Evolutionary conservation across 345 rosid species (phyloP).

Genomic region (Eutrema heterophyllum): DNA sequence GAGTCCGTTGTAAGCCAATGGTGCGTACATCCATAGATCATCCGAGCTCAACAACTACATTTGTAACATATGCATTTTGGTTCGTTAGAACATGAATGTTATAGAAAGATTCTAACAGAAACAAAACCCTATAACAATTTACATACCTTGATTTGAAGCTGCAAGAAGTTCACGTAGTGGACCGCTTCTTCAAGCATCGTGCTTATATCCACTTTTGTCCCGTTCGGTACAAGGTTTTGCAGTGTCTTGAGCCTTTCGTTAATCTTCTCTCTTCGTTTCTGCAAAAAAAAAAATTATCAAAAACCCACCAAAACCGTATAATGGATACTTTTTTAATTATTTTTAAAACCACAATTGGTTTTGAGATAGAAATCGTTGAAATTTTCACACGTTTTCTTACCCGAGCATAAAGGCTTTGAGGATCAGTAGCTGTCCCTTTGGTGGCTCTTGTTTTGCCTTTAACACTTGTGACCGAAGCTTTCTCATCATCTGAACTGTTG

Average conservation of each 20-base stretch:
- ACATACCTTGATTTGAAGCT: conserved; percentile 81
- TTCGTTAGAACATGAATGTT: neutral
- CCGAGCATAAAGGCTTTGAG: conserved; percentile 94
- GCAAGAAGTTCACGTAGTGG: conserved; percentile 79
- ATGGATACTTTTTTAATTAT: neutral
- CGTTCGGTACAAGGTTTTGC: conserved; percentile 88
- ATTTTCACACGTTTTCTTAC: conserved; percentile 31
- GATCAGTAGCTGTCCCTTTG: conserved; percentile 89
- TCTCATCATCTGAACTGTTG: conserved; percentile 61
- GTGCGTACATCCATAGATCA: conserved; percentile 97
- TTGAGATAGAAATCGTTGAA: neutral
- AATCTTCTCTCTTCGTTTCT: conserved; percentile 89
- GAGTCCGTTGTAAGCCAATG: conserved; percentile 82
- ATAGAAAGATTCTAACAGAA: neutral
- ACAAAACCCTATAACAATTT: neutral
- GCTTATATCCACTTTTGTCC: conserved; percentile 90
- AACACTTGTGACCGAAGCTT: conserved; percentile 48
- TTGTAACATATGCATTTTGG: neutral
- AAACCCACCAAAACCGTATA: neutral
- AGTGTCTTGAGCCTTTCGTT: conserved; percentile 70
- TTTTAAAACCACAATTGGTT: neutral
- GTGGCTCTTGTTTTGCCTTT: conserved; percentile 66
- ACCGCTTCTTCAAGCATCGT: conserved; percentile 98
- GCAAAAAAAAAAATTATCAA: conserved; percentile 8
- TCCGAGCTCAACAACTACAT: conserved; percentile 90